Base-by-base conservation (phyloP, 176 grass and related monocot species). In the Oryza glumipatula region DNA sequence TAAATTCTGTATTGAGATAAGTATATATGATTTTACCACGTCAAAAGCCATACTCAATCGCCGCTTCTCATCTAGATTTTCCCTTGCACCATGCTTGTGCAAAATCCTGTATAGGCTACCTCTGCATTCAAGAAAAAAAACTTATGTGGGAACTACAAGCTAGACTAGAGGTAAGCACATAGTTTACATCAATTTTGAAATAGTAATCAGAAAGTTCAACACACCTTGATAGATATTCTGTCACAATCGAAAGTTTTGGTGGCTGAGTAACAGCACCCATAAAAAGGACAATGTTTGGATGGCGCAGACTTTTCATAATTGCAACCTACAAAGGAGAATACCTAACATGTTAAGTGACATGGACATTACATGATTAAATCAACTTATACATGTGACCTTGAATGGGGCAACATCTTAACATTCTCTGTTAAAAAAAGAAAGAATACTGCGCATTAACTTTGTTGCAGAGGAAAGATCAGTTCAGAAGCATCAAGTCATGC, bases 251-350 rank as follows among this genome's bases (percentile, higher is more conserved):
- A 74, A 97, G 83, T 47, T 92, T 87, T 49, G 88, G 90, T 49
- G 83, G 92, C 56, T 94, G 83, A 51, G 94, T 94, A 83, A 97
- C 94, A 97, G 94, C 94, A 68, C 94, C 94, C 90, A 97, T 97
- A 79, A 97, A 83, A 87, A 97, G 92, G 87, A 97, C 92, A 81
- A 94, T 94, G 80, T 97, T 97, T 80, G 94, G 94, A 92, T 97
- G 94, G 21, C 94, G 81, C 77, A 94, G 65, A 85, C 90, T 92
- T 94, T 81, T 97, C 94, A 97, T 97, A 76, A 97, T 97, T 60
- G 92, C 90, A 88, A 97, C 94, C 90, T 94, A 90, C 22, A 65
- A 1, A 67, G 13, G 39, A 76, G 36, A 83, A 88, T 43, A 73
- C 13, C 23, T 6, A n/a, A 63, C 21, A 69, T 6, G 68, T 58